A percentile compares a stretch with the other conserved stretches of the same genome.
Evolutionary conservation across 2,329 filamentous ascomycete species (phyloP).

Genomic region (Fusarium sp.): DNA sequence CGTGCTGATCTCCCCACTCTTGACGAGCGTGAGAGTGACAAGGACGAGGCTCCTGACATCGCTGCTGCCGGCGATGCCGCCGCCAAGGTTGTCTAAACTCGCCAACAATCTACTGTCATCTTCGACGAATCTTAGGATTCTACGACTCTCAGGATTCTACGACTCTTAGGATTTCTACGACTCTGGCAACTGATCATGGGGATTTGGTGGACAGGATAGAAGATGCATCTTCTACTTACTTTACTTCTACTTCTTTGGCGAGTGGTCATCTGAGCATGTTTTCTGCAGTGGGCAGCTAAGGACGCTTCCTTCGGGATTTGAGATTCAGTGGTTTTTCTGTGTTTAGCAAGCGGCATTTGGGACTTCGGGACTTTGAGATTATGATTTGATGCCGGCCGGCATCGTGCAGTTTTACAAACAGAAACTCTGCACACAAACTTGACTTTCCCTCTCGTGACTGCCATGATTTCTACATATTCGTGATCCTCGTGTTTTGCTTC

Average conservation of each 20-base stretch:
- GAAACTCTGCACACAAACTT: constrained; percentile 9
- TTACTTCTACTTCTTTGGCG: not conserved
- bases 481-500: accelerated
- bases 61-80: not conserved
- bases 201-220: not conserved
- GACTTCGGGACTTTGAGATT: not conserved
- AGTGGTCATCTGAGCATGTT: not conserved
- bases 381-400: not conserved
- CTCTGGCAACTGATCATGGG: not conserved
- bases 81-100: constrained; percentile 4
- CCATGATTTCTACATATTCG: not conserved
- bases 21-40: not conserved
- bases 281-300: constrained; percentile 18
- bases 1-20: no score
- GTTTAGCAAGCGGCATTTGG: constrained; percentile 1
- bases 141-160: not conserved
- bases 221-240: not conserved
- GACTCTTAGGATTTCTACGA: not conserved
- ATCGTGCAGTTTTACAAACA: constrained; percentile 15
- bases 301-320: constrained; percentile 5
- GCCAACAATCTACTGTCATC: not conserved
- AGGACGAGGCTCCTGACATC: not conserved
- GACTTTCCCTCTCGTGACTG: constrained; percentile 14
- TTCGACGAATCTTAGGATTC: not conserved
- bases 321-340: constrained; percentile 19